Evolutionary conservation across 148 eudicot species (phyloP), one percentile per base, ranked within the genome.

Genomic region (Chenopodium suecicum): DNA sequence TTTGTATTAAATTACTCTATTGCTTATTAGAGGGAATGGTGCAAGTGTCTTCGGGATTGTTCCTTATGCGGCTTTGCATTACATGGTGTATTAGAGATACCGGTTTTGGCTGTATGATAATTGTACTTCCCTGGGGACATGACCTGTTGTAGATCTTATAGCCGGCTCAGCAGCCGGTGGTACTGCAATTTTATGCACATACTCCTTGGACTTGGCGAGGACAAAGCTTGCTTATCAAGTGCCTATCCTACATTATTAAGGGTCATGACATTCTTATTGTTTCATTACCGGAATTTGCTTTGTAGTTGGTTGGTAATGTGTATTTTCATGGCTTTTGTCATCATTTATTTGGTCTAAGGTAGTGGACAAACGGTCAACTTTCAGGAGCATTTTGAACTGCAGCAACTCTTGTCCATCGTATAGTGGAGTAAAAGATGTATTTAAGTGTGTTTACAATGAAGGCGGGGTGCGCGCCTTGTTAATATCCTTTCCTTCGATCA

Each of bases 141-240:
- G 99, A 34, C 91, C 99, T 9, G 63, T 96, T 80, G 86, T 96
- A 34, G 98, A 96, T 86, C 97, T 96, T 85, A 82, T 96, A 70
- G 97, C 99, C 74, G 99, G 99, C 81, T 94, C 98, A 64, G 94
- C 93, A 65, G 89, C 98, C 78, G 99, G 99, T 56, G 99, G 99
- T 25, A 96, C 98, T 73, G 98, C 99, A 75, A 97, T 94, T 78
- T 83, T 96, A 79, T 96, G 94, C 88, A 94, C 99, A 48, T 96
- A 96, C 90, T 98, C 99, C 31, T 75, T 96, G 81, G 99, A 96
- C 88, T 94, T 96, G 92, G 97, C 90, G 71, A 90, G 99, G 78
- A 92, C 98, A 7, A 96, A 96, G 83, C 99, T 96, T 70, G 99
- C 99, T 64, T 96, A 92, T 81, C 99, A 94, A 91, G 99, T 94